Percentiles rank a stretch among this genome's conserved stretches.
phyloP scores from a whole-genome alignment of 75 land plant species.

The Larix kaempferi region DNA sequence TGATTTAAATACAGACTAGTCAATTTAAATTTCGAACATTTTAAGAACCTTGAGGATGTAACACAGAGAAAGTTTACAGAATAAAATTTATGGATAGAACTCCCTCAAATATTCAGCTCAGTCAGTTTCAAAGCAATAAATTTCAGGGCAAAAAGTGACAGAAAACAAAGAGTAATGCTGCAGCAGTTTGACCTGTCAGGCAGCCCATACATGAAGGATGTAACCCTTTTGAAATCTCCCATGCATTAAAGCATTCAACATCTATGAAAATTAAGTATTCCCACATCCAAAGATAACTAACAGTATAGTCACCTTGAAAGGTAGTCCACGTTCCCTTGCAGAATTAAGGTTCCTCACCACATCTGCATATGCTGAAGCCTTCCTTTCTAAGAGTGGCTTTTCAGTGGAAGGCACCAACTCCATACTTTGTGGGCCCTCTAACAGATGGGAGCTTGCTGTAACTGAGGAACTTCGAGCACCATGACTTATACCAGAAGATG shows the following conservation, averaged over 20 bases:
- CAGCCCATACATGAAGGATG: no score
- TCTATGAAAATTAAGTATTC: not conserved
- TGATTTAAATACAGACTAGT: not conserved
- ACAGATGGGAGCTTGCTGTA: slow-evolving; percentile 26
- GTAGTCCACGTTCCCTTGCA: slow-evolving; percentile 69
- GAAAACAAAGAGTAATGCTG: no score
- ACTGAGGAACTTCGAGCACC: slow-evolving; percentile 34
- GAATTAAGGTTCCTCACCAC: slow-evolving; percentile 73
- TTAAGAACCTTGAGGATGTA: not conserved
- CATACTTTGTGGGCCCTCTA: slow-evolving; percentile 34
- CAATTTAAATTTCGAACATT: not conserved
- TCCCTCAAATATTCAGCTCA: no score
- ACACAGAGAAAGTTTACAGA: no score
- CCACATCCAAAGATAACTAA: not conserved
- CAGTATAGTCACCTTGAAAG: slow-evolving; percentile 62
- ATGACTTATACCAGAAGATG: slow-evolving; percentile 24
- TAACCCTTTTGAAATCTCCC: no score
- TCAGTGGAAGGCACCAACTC: slow-evolving; percentile 33
- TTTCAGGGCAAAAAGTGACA: no score
- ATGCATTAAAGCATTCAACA: not conserved
- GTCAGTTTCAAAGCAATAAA: no score
- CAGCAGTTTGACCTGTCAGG: no score
- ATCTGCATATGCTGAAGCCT: slow-evolving; percentile 74
- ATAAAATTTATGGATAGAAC: no score
- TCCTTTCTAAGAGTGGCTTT: slow-evolving; percentile 54